Evolutionary conservation across 805 yeast species (phyloP).

Genomic region (Candida xyloterini): DNA sequence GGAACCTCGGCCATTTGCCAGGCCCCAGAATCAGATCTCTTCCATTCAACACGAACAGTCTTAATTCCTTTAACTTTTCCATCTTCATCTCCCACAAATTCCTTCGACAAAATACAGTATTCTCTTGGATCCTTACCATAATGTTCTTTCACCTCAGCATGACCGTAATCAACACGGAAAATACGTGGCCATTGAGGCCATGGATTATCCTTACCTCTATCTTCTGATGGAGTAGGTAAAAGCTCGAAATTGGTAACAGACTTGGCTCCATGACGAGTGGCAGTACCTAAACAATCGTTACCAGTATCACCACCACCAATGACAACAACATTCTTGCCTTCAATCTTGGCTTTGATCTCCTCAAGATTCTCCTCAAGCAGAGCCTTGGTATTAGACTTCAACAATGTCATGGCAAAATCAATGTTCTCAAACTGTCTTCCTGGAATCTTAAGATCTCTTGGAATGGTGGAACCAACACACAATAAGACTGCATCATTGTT

Average conservation of each 20-base stretch:
- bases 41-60: conserved; percentile 98
- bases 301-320: conserved; percentile 99
- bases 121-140: conserved; percentile 98
- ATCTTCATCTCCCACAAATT: conserved; percentile 90
- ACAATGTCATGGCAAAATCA: conserved; percentile 91
- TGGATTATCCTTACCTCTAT: conserved; percentile 91
- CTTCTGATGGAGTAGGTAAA: conserved; percentile 85
- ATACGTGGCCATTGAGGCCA: conserved; percentile 99
- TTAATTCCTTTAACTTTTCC: conserved; percentile 95
- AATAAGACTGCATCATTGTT: conserved; percentile 79
- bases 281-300: conserved; percentile 97
- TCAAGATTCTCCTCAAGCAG: conserved; percentile 78
- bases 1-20: conserved; percentile 99
- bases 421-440: conserved; percentile 90
- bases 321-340: conserved; percentile 89
- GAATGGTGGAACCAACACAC: conserved; percentile 94
- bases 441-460: conserved; percentile 91
- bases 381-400: conserved; percentile 86
- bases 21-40: conserved; percentile 89
- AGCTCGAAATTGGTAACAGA: conserved; percentile 92
- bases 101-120: conserved; percentile 91
- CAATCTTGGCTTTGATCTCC: conserved; percentile 64
- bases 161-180: conserved; percentile 97
- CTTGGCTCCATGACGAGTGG: conserved; percentile 95
- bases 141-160: conserved; percentile 89